Evolutionary conservation across 805 yeast species (phyloP), one percentile per base, ranked within the genome.

Genomic region (Starmerella asiatica): DNA sequence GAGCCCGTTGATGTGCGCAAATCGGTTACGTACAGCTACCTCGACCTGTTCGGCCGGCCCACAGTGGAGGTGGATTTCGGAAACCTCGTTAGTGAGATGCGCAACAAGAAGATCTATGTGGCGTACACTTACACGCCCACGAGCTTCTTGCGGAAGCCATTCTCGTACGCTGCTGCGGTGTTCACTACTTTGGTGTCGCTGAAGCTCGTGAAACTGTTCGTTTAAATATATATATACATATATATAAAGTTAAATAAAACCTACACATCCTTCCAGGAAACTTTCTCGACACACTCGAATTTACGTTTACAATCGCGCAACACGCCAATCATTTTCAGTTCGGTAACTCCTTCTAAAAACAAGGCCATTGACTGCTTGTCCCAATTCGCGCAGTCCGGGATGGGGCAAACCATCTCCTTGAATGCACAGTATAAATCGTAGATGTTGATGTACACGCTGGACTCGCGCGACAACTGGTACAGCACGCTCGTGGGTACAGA

Each of bases 11-110:
- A 18, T 18, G 5, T 27, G 29, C 4, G 8, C 5, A 17, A 24
- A 31, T 27, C 42, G 11, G 24, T 54, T 20, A 68, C 59, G n/a
- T 53, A 43, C 44, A 54, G 58, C 47, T 59, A 54, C 58, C 72
- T 88, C 48, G 98, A 88, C 48, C 62, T 73, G 20, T 61, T 67
- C 20, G 96, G 97, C 20, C 93, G 88, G 52, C 75, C 82, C 15
- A 78, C 80, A 47, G 70, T 81, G 12, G 69, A 76, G 14, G 58
- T 85, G 34, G 59, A 59, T 20, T 80, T 66, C 57, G 56, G 58
- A 15, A 77, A 81, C 57, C 53, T 86, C 45, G 69, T 80, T 40
- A 93, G 80, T 56, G 84, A 75, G 42, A 66, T 81, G 55, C 64
- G 69, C 44, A 62, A 62, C 30, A 62, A 73, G 15, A 73, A 73